Evolutionary conservation across 352 stramenopile species (phyloP).

Genomic region (Pythium rishiriense): DNA sequence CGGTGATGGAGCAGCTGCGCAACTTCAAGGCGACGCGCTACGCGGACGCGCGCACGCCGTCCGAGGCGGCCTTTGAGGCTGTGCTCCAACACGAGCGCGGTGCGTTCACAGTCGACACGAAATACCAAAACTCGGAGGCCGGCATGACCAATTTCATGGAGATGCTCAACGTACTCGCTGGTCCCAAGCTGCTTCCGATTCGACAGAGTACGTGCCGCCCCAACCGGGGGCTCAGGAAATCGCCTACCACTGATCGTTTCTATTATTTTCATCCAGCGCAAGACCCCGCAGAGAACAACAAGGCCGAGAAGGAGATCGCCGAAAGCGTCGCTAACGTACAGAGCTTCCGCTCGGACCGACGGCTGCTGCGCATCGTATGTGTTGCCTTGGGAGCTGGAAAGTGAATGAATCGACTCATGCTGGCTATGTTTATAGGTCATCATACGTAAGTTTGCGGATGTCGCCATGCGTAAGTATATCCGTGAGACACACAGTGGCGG

Average conservation of each 20-base stretch:
- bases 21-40: slow-evolving; percentile 92
- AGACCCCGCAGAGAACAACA: slow-evolving; percentile 48
- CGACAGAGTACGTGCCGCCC: slow-evolving; percentile 34
- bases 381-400: background rate
- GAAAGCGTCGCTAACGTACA: slow-evolving; percentile 73
- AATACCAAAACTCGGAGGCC: slow-evolving; percentile 42
- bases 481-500: slow-evolving; percentile 35
- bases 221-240: too few species aligned
- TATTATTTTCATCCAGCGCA: slow-evolving; percentile 30
- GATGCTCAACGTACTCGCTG: slow-evolving; percentile 54
- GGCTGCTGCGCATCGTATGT: slow-evolving; percentile 66
- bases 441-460: slow-evolving; percentile 65
- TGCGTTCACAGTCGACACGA: slow-evolving; percentile 49
- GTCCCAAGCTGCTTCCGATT: slow-evolving; percentile 62
- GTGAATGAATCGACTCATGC: background rate
- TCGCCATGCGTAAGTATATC: slow-evolving; percentile 63
- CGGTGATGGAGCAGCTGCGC: slow-evolving; percentile 91
- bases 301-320: slow-evolving; percentile 50
- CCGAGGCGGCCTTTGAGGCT: slow-evolving; percentile 75
- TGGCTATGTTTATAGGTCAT: slow-evolving; percentile 44
- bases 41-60: slow-evolving; percentile 74
- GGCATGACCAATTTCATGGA: slow-evolving; percentile 56
- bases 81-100: slow-evolving; percentile 43
- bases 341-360: slow-evolving; percentile 80
- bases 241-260: background rate